Evolutionary conservation across 805 yeast species (phyloP).

Genomic region (Candida hungchunana): DNA sequence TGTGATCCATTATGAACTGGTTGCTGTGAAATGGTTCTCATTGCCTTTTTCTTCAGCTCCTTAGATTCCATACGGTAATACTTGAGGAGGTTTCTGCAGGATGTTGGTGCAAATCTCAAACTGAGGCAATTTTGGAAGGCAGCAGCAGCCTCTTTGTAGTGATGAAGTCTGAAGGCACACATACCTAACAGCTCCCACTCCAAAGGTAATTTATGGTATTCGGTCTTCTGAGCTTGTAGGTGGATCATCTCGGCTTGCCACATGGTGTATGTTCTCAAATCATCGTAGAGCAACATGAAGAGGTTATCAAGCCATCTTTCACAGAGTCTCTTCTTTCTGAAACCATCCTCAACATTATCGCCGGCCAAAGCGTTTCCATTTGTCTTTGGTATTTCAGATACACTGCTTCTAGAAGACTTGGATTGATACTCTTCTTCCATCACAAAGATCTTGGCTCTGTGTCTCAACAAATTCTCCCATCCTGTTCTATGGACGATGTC

Average conservation of each 20-base stretch:
- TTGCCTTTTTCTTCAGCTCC: constrained; percentile 25
- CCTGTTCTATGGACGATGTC: constrained; percentile 63
- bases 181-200: constrained; percentile 94
- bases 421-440: constrained; percentile 62
- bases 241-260: constrained; percentile 93
- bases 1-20: background rate
- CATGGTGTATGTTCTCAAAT: constrained; percentile 76
- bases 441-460: constrained; percentile 60
- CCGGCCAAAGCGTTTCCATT: constrained; percentile 6
- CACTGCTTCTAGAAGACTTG: constrained; percentile 18
- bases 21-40: too few relatives aligned
- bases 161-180: constrained; percentile 81
- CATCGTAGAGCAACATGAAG: constrained; percentile 67
- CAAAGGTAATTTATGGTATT: constrained; percentile 68
- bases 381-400: constrained; percentile 1
- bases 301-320: constrained; percentile 72
- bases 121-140: constrained; percentile 75
- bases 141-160: constrained; percentile 77
- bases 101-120: constrained; percentile 74
- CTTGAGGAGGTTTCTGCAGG: constrained; percentile 68
- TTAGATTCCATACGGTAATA: constrained; percentile 51
- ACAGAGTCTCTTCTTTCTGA: constrained; percentile 62
- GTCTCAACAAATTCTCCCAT: constrained; percentile 62
- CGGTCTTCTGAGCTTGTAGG: constrained; percentile 81
- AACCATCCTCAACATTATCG: constrained; percentile 31